These are phyloP conservation scores for Ceratobasidium sp. DNA, from an alignment of 1,284 basidiomycete genomes.

Conservation along the genomic window DNA sequence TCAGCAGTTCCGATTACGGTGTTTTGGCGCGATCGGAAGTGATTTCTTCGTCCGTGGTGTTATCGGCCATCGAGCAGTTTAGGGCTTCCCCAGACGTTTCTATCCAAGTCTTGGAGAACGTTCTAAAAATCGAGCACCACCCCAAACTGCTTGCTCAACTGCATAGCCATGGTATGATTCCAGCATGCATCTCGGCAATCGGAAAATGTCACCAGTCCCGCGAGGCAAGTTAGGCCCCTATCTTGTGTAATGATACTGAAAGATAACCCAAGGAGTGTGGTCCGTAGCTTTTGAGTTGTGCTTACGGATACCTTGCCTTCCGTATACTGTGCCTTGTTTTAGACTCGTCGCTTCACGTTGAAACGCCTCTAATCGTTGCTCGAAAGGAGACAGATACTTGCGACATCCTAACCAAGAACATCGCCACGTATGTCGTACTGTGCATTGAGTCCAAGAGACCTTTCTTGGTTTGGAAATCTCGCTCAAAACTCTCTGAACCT, in stretches of 20 bases:
- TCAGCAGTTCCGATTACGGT: not conserved
- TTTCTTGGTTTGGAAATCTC: not conserved
- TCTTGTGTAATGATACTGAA: not conserved
- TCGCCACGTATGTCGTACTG: not conserved
- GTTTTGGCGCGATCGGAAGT: not conserved
- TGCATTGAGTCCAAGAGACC: not conserved
- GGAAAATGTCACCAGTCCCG: not conserved
- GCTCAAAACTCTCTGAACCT: not conserved
- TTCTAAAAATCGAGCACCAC: not conserved
- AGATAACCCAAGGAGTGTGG: not conserved
- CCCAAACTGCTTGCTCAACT: not conserved
- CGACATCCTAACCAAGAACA: not conserved
- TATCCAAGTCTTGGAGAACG: not conserved
- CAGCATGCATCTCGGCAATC: not conserved
- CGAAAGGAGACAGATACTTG: not conserved
- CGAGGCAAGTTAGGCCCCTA: not conserved
- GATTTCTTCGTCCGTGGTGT: not conserved
- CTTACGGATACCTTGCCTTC: not conserved
- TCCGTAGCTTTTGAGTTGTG: not conserved
- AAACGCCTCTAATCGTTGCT: not conserved
- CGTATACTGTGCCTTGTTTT: not conserved
- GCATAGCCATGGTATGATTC: not conserved
- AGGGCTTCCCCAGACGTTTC: not conserved
- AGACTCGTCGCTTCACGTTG: not conserved
- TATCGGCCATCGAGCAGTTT: not conserved